Evolutionary conservation across 495 filamentous ascomycete genomes (phyloP), one percentile per base, ranked within the genome.

Genomic region (Penicillium lagena): DNA sequence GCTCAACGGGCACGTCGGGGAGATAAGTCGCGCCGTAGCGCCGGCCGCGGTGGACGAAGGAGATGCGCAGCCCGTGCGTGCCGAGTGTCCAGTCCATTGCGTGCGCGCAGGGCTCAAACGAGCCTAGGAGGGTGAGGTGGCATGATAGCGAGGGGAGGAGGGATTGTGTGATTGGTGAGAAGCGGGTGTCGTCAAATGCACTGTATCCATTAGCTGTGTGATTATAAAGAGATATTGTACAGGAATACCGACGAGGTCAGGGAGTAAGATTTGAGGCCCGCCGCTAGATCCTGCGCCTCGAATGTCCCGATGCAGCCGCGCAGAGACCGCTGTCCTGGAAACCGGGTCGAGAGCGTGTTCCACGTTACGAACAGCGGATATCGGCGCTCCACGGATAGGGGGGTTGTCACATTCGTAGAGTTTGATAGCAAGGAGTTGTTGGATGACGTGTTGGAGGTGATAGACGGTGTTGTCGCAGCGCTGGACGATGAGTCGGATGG

Each of bases 301-400:
- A 97, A 97, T 1, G 93, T 98, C 50, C 93, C 93, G 55, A 98
- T 98, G 73, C 93, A 98, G 29, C 93, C 93, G 37, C 93, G 86
- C 12, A 98, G 76, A 30, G 76, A 79, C 51, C 80, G 83, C 43
- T 79, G 45, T 76, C 75, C 17, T 71, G 71, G 4, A 22, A 4
- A 6, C 22, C 22, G 22, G 22, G 22, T 22, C 2, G 78, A 80
- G 27, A 86, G 41, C 1, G 78, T 87, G 63, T 96, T 95, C 93
- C 94, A 98, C 0, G 93, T 97, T 11, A 98, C 86, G 61, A 98
- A 98, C 11, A 98, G 73, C 6, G 93, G 93, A 46, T 71, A 65
- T 34, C 50, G 52, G 35, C 55, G 59, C 34, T 64, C 47, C 3
- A 35, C 15, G n/a, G 55, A 43, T 54, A 60, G 55, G 42, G 49